Conservation (phyloP, 352 stramenopile species). For the Plasmopara muralis region DNA sequence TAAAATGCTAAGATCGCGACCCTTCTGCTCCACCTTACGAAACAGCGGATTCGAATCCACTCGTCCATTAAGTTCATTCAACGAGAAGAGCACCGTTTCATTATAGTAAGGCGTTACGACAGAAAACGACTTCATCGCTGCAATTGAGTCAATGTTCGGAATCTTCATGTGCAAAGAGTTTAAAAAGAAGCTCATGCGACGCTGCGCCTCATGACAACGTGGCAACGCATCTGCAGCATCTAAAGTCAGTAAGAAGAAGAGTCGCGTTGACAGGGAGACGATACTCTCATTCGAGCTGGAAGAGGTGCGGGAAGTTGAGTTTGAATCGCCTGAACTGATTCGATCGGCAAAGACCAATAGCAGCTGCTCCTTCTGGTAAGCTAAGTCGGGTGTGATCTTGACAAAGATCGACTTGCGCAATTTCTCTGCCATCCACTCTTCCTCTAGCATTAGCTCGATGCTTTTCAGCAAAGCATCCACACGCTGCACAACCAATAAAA, state of each 20-base stretch:
- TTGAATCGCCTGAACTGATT: constrained; percentile 46
- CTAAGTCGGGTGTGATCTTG: constrained; percentile 66
- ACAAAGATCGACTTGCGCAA: constrained; percentile 71
- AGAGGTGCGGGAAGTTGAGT: constrained; percentile 38
- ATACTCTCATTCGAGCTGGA: constrained; percentile 75
- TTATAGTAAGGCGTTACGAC: constrained; percentile 88
- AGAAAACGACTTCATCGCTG: constrained; percentile 84
- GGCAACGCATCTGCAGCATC: constrained; percentile 77
- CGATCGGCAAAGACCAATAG: constrained; percentile 69
- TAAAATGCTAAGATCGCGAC: constrained; percentile 79
- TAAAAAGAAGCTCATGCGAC: constrained; percentile 87
- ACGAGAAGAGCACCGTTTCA: constrained; percentile 78
- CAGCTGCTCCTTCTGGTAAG: constrained; percentile 75
- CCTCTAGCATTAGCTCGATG: constrained; percentile 79
- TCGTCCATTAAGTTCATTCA: constrained; percentile 78
- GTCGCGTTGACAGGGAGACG: constrained; percentile 65
- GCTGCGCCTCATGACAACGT: constrained; percentile 77
- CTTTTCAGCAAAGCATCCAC: constrained; percentile 76
- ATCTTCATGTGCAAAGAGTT: constrained; percentile 88
- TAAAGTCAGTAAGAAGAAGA: constrained; percentile 82
- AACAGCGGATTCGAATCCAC: constrained; percentile 82
- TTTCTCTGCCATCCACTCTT: constrained; percentile 84
- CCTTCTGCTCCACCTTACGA: constrained; percentile 78
- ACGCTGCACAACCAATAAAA: constrained; percentile 67
- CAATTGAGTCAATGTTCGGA: constrained; percentile 73